A percentile compares a stretch with the other conserved stretches of the same genome.
Conservation (phyloP, 768 basidiomycete genomes). For the Tylopilus intermedius region DNA sequence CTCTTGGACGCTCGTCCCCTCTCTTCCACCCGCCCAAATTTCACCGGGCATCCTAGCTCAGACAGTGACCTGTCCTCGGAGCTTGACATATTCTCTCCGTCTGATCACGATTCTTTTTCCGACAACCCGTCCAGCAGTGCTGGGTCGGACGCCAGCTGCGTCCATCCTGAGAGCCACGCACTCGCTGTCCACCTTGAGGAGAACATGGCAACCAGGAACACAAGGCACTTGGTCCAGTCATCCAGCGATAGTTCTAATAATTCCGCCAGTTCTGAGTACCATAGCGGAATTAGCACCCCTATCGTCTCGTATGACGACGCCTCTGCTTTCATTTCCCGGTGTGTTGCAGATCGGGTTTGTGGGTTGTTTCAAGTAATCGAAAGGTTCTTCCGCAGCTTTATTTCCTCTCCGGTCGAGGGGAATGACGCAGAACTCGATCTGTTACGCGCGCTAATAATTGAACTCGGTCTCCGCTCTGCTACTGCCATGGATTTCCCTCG, state of each 20-base stretch:
- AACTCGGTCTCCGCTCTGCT: conserved; percentile 57
- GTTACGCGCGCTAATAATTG: conserved; percentile 70
- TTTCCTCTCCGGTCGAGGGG: conserved; percentile 18
- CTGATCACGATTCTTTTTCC: background rate
- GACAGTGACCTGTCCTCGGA: conserved; percentile 12
- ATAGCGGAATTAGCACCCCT: conserved; percentile 11
- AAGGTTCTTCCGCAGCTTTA: conserved; percentile 13
- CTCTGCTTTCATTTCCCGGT: conserved; percentile 25
- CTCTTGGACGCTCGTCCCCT: conserved; percentile 13
- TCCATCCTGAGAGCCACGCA: background rate
- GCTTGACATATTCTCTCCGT: conserved; percentile 20
- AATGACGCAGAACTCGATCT: conserved; percentile 43
- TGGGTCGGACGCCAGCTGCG: conserved; percentile 4
- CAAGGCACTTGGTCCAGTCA: background rate
- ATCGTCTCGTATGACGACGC: conserved; percentile 24
- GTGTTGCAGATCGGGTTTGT: background rate
- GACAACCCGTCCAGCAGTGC: conserved; percentile 4
- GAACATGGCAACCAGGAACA: background rate
- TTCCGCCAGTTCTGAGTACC: conserved; percentile 8
- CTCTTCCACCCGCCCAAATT: conserved; percentile 11
- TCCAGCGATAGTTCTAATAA: background rate
- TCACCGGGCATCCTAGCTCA: background rate
- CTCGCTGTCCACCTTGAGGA: background rate
- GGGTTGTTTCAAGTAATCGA: background rate
- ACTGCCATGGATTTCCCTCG: conserved; percentile 45